A percentile compares a stretch with the other conserved stretches of the same genome.
Evolutionary conservation across 108 stramenopile species (phyloP).

Genomic region (Cyclotella cryptica): DNA sequence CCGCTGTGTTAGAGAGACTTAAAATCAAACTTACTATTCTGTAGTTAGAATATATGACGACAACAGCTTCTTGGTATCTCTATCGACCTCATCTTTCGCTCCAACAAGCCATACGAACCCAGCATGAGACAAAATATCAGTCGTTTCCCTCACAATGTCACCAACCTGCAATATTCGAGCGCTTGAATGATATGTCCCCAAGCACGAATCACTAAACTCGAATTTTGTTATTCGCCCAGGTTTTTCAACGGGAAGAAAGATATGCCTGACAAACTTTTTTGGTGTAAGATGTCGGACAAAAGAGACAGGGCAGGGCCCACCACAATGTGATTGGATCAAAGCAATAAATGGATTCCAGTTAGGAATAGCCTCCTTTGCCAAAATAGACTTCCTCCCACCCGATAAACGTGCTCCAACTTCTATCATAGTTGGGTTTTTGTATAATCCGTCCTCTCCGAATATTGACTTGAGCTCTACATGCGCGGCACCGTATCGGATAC

Average conservation of each 20-base stretch:
- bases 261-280: constrained; percentile 26
- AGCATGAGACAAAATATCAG: constrained; percentile 33
- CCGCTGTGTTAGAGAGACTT: too few relatives aligned
- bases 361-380: constrained; percentile 29
- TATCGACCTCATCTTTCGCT: constrained; percentile 15
- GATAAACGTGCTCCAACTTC: constrained; percentile 53
- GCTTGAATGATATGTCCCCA: constrained; percentile 27
- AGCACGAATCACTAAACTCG: constrained; percentile 20
- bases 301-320: constrained; percentile 4
- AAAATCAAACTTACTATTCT: neutral
- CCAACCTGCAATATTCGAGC: constrained; percentile 33
- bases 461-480: constrained; percentile 49
- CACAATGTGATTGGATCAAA: constrained; percentile 43
- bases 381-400: constrained; percentile 52
- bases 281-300: constrained; percentile 13
- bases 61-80: constrained; percentile 25
- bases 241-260: constrained; percentile 39
- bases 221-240: constrained; percentile 19
- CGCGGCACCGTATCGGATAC: constrained; percentile 45
- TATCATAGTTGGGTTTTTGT: constrained; percentile 39
- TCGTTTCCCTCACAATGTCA: constrained; percentile 28
- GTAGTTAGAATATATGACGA: constrained; percentile 8
- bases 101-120: constrained; percentile 50
- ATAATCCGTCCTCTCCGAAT: constrained; percentile 1
- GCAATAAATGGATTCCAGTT: constrained; percentile 40